These are phyloP conservation scores for Leccinum arenicola DNA, from an alignment of 768 basidiomycete species.

Conservation along the genomic window DNA sequence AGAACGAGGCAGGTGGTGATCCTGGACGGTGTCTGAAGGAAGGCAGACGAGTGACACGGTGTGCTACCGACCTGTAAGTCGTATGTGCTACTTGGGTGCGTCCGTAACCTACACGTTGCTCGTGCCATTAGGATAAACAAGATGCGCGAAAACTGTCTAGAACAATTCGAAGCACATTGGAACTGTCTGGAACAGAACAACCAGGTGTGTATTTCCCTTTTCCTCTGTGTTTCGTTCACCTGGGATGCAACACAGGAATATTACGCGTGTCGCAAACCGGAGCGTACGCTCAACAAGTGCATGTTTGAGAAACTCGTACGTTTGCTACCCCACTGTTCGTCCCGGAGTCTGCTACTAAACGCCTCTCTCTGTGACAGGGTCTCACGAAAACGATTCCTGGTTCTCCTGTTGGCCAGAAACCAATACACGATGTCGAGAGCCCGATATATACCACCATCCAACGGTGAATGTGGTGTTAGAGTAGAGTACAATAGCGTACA, in stretches of 20 bases:
- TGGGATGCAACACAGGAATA: conserved; percentile 59
- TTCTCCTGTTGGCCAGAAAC: conserved; percentile 73
- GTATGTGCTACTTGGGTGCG: background rate
- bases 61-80: conserved; percentile 88
- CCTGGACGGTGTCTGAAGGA: conserved; percentile 94
- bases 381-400: conserved; percentile 91
- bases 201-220: conserved; percentile 58
- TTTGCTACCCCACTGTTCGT: conserved; percentile 17
- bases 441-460: conserved; percentile 83
- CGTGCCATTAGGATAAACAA: conserved; percentile 70
- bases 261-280: conserved; percentile 83
- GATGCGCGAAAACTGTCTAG: conserved; percentile 87
- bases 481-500: conserved; percentile 12
- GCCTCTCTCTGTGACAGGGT: conserved; percentile 53
- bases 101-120: background rate
- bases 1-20: conserved; percentile 77
- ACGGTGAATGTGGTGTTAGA: conserved; percentile 51
- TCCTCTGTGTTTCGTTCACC: background rate
- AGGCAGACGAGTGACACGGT: conserved; percentile 92
- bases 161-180: conserved; percentile 91
- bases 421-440: conserved; percentile 84
- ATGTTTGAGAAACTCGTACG: conserved; percentile 94
- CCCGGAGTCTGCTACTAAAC: background rate
- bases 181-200: conserved; percentile 91
- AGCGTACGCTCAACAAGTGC: conserved; percentile 86